Evolutionary conservation across 768 basidiomycete species (phyloP).

Genomic region (Kwoniella sp.): DNA sequence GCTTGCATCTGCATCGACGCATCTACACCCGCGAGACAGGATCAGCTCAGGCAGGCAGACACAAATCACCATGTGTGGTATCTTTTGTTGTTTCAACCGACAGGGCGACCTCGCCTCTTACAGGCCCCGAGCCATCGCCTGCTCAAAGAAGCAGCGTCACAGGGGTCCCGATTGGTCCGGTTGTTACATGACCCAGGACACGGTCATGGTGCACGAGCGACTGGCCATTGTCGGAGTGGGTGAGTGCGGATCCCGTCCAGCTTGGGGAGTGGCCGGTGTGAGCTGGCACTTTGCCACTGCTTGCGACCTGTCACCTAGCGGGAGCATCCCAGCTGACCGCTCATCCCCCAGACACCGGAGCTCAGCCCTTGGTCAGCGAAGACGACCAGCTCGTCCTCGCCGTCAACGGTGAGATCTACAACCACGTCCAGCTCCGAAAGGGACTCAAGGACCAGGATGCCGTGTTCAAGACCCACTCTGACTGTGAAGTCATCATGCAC

Average conservation of each 20-base stretch:
- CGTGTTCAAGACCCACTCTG: conserved; percentile 93
- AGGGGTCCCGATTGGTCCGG: conserved; percentile 99
- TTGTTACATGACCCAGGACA: conserved; percentile 76
- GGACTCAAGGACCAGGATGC: conserved; percentile 58
- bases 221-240: conserved; percentile 97
- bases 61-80: conserved; percentile 72
- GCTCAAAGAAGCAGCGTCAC: conserved; percentile 85
- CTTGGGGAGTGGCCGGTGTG: too few relatives aligned
- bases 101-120: conserved; percentile 62
- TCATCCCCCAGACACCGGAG: conserved; percentile 72
- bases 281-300: too few relatives aligned
- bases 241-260: too few relatives aligned
- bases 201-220: conserved; percentile 87
- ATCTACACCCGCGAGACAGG: too few relatives aligned
- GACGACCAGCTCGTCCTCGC: conserved; percentile 78
- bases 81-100: conserved; percentile 77
- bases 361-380: conserved; percentile 84
- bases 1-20: too few relatives aligned
- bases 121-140: conserved; percentile 70
- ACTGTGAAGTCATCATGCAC: conserved; percentile 95
- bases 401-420: conserved; percentile 99
- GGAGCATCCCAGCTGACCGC: neutral
- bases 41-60: neutral
- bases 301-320: too few relatives aligned
- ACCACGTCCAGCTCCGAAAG: conserved; percentile 76